Base-by-base conservation (phyloP, 1,284 basidiomycete species). In the Cryptococcus wingfieldii region DNA sequence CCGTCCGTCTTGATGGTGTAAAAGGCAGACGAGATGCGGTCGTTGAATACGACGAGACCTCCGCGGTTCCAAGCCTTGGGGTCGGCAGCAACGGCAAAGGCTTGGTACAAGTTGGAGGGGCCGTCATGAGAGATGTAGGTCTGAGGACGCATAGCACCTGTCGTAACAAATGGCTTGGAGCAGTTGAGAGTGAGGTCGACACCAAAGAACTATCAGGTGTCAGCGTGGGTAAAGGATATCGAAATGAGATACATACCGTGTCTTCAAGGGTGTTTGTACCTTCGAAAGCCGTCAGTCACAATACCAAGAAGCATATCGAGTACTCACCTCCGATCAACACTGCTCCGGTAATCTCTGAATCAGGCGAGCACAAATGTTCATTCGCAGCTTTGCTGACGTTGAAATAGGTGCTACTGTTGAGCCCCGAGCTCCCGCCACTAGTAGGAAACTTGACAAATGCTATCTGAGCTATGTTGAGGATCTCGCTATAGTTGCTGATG, bases 111-210 rank as follows among this genome's bases (percentile, higher is more conserved):
- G 58, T 73, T 75, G 19, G 63, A 65, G 5, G 69, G 70, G 8
- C 72, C 71, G 51, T 71, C 66, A 31, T 61, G 61, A 8, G 66
- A 69, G 39, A 69, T 62, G 39, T 69, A 66, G 1, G 72, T 69
- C 1, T 65, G 53, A 3, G 72, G 74, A n/a, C 74, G 58, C 74
- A 76, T 76, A 1, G 73, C 66, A 3, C 72, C 75, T 19, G 72
- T 72, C 1, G 71, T 56, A 12, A 76, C 69, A 38, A 75, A 66
- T 0, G 74, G 70, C 58, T 70, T 67, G 47, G 60, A 58, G 56
- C 58, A 59, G 46, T 59, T 57, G 49, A 58, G 34, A 23, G 61
- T 57, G 45, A 60, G 49, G 47, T 59, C 58, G 9, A 59, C 53
- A 16, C 55, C 55, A 45, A 56, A 56, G 46, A 53, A 51, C 55